Evolutionary conservation across 129 eudicot genomes (phyloP), one percentile per base, ranked within the genome.

Genomic region (Kitagawia praeruptora): DNA sequence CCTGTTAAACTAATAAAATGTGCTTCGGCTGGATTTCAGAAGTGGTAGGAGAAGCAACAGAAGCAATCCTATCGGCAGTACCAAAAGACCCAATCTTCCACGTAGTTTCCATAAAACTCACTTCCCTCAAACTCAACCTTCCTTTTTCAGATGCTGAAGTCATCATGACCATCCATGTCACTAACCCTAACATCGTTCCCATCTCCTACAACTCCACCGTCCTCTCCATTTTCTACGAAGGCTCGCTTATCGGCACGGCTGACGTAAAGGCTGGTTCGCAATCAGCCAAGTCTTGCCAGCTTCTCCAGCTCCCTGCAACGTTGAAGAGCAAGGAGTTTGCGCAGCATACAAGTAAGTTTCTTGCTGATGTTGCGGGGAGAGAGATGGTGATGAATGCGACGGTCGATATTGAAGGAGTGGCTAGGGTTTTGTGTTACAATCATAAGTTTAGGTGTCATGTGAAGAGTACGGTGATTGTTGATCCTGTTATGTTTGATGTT

Each of bases 341-440:
- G 0, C 88, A 80, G 46, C 91, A 92, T 53, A 90, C 80, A 23
- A 84, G 76, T 51, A 80, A 80, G 87, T 85, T 96, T 46, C 8
- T 88, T 48, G 77, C 90, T 31, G 99, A 96, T 82, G 91, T 96
- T 77, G 82, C 86, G 47, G 47, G 75, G 84, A 82, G 99, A 45
- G 99, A 92, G 95, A 96, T 96, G 99, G 89, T 85, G 84, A 78
- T 96, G 87, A 97, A 92, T 54, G 93, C 99, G 73, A 78, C 82
- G 49, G 95, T 92, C 87, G 95, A 87, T 28, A 87, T 96, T 2
- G 85, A 82, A 23, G 99, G 99, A 1, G 88, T 79, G 51, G 99
- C 97, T 14, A 90, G 79, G 88, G 91, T 92, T 74, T n/a, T 75
- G 91, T 86, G 95, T 95, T 96, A 96, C 97, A 89, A 87, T 16